A percentile compares a stretch with the other conserved stretches of the same genome.
These are phyloP conservation scores for Pseudoturritis turrita DNA, from an alignment of 345 rosid genomes.

Conservation along the genomic window DNA sequence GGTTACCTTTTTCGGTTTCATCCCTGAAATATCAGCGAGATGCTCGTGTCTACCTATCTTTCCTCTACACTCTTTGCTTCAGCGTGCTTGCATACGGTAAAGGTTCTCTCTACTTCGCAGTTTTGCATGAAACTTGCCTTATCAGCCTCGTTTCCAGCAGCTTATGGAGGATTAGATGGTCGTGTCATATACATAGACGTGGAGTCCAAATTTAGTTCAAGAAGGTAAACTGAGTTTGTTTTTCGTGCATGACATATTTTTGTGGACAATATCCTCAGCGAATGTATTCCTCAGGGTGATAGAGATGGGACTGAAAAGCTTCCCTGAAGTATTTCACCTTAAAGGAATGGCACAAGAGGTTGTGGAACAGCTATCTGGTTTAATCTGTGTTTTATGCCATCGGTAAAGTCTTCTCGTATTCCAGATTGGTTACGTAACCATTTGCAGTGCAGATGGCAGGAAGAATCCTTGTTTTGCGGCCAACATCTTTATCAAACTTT, in stretches of 20 bases:
- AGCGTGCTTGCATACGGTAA: neutral
- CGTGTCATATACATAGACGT: constrained; percentile 71
- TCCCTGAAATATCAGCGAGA: neutral
- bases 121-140: constrained; percentile 76
- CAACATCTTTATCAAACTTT: constrained; percentile 65
- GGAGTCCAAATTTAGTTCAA: constrained; percentile 79
- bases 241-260: neutral
- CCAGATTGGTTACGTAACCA: neutral
- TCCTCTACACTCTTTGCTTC: neutral
- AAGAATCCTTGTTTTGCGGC: constrained; percentile 70
- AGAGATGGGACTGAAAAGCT: constrained; percentile 75
- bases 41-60: neutral
- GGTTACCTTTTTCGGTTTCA: neutral
- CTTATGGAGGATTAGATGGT: constrained; percentile 75
- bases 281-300: constrained; percentile 49
- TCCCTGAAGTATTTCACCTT: constrained; percentile 67
- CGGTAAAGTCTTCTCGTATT: neutral
- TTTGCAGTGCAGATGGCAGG: constrained; percentile 69
- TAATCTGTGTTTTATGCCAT: neutral
- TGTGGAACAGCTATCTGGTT: neutral
- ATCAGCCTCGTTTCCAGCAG: constrained; percentile 63
- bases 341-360: constrained; percentile 86
- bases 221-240: constrained; percentile 42
- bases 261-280: neutral
- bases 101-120: constrained; percentile 31